These are phyloP conservation scores for Ophiostoma angusticollis DNA, from an alignment of 2,329 filamentous ascomycete species.

Conservation along the genomic window DNA sequence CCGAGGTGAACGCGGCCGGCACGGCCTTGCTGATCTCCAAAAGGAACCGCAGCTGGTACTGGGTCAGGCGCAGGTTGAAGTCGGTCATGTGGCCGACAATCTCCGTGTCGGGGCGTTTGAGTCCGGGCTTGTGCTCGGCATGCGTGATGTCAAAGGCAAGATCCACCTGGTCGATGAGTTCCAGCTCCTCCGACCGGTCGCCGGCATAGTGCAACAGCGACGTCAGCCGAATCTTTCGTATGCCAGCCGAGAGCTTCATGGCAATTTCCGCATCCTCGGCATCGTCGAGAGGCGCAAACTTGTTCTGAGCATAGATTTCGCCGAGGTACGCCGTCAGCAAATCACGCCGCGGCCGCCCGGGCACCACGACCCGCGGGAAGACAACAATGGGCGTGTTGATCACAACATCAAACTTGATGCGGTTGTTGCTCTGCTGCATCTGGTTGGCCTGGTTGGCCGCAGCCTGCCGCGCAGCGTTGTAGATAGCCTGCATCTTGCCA, in stretches of 20 bases:
- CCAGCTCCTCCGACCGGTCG: constrained; percentile 66
- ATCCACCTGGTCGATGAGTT: constrained; percentile 96
- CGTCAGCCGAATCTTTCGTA: constrained; percentile 81
- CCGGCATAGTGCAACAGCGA: constrained; percentile 75
- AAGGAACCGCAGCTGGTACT: constrained; percentile 81
- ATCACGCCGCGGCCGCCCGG: constrained; percentile 60
- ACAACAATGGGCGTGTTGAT: constrained; percentile 93
- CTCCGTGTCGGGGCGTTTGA: constrained; percentile 78
- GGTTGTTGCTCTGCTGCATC: constrained; percentile 77
- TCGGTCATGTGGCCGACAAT: constrained; percentile 87
- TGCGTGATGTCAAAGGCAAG: constrained; percentile 87
- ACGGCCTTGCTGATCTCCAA: constrained; percentile 79
- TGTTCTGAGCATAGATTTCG: constrained; percentile 94
- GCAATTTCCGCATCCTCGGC: constrained; percentile 58
- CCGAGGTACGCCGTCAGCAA: constrained; percentile 84
- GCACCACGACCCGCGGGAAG: constrained; percentile 68
- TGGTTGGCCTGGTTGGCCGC: constrained; percentile 89
- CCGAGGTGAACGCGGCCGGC: constrained; percentile 62
- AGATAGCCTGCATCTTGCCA: constrained; percentile 98
- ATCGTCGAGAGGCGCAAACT: constrained; percentile 75
- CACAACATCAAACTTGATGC: constrained; percentile 86
- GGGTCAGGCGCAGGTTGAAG: constrained; percentile 78
- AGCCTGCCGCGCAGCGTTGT: constrained; percentile 90
- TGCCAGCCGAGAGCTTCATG: constrained; percentile 82
- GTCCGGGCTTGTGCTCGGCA: constrained; percentile 66